phyloP scores from a whole-genome alignment of 2,329 filamentous ascomycete species.

The Fusarium abutilonis region DNA sequence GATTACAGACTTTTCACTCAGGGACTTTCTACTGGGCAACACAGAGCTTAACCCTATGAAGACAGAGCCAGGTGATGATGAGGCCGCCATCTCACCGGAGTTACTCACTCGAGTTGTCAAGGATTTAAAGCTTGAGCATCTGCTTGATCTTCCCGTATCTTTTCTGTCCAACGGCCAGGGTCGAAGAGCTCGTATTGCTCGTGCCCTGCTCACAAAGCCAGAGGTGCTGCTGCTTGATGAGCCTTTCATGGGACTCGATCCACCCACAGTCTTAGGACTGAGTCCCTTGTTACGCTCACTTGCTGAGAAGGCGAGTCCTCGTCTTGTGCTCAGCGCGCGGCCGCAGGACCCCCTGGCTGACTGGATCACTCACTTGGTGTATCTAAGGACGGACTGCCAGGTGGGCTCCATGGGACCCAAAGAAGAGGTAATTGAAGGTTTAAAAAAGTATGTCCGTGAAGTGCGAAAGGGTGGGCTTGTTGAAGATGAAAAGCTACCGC shows the following conservation, averaged over 20 bases:
- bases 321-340: conserved; percentile 79
- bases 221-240: conserved; percentile 89
- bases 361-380: conserved; percentile 88
- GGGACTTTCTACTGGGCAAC: conserved; percentile 82
- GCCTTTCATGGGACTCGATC: conserved; percentile 96
- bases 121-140: conserved; percentile 73
- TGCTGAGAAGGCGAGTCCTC: conserved; percentile 72
- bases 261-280: conserved; percentile 77
- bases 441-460: conserved; percentile 60
- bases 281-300: conserved; percentile 76
- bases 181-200: conserved; percentile 85
- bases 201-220: conserved; percentile 80
- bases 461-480: conserved; percentile 56
- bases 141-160: conserved; percentile 83
- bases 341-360: conserved; percentile 88
- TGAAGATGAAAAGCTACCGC: conserved; percentile 60
- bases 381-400: conserved; percentile 73
- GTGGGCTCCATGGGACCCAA: conserved; percentile 74
- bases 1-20: conserved; percentile 85
- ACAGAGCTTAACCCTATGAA: conserved; percentile 80
- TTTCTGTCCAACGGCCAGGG: conserved; percentile 96
- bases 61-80: conserved; percentile 49
- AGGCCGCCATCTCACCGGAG: conserved; percentile 59
- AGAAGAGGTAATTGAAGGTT: conserved; percentile 65
- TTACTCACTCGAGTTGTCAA: conserved; percentile 70